These are phyloP conservation scores for Saccharomyces jurei DNA, from an alignment of 805 yeast species.

Conservation along the genomic window DNA sequence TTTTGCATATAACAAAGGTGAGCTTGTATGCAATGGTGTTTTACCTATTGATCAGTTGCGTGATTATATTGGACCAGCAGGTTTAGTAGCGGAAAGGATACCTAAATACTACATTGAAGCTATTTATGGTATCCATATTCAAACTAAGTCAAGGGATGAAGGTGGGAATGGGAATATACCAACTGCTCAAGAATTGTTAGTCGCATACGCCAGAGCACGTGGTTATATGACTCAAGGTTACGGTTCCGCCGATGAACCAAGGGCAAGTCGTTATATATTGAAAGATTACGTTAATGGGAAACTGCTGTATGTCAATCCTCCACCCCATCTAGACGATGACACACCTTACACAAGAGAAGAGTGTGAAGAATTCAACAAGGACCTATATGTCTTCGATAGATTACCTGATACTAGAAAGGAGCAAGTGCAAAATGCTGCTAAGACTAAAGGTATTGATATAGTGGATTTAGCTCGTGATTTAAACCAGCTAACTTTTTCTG, in stretches of 20 bases:
- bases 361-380: constrained; percentile 59
- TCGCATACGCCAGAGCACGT: constrained; percentile 91
- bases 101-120: constrained; percentile 89
- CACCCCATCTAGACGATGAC: constrained; percentile 62
- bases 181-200: constrained; percentile 79
- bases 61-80: constrained; percentile 83
- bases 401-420: constrained; percentile 67
- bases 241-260: constrained; percentile 92
- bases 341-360: constrained; percentile 45
- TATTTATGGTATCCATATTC: constrained; percentile 84
- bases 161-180: constrained; percentile 81
- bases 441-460: constrained; percentile 45
- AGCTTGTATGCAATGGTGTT: constrained; percentile 96
- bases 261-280: constrained; percentile 86
- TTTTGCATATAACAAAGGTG: constrained; percentile 93
- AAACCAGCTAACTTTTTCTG: constrained; percentile 66
- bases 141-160: constrained; percentile 64
- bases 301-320: constrained; percentile 76
- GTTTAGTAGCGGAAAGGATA: constrained; percentile 75
- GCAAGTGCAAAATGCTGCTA: constrained; percentile 61
- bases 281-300: constrained; percentile 95
- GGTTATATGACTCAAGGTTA: constrained; percentile 97
- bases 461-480: constrained; percentile 66
- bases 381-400: constrained; percentile 55
- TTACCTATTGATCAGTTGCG: constrained; percentile 94